A percentile compares a stretch with the other conserved stretches of the same genome.
phyloP scores from a whole-genome alignment of 441 rosid species.

The Corymbia calophylla region DNA sequence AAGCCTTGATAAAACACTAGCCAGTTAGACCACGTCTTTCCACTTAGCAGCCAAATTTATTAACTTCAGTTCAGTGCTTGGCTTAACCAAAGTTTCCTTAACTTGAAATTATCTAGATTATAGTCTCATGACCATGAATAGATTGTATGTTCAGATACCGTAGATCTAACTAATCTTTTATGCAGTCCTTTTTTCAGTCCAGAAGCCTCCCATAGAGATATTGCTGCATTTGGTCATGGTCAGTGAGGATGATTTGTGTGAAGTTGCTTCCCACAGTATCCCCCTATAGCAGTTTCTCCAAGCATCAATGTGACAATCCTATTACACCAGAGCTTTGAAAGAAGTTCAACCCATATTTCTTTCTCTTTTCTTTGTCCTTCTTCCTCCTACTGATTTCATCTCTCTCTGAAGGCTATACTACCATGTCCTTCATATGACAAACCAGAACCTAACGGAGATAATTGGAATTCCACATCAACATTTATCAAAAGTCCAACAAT shows the following conservation, averaged over 20 bases:
- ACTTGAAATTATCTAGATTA: background rate
- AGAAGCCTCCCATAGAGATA: background rate
- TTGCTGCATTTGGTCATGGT: background rate
- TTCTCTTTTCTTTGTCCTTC: background rate
- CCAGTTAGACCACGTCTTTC: background rate
- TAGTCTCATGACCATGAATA: background rate
- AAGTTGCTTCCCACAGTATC: background rate
- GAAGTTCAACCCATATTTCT: background rate
- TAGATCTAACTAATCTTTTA: background rate
- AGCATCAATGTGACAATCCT: background rate
- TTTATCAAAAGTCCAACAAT: background rate
- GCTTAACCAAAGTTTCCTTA: background rate
- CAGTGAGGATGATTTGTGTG: background rate
- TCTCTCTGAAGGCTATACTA: background rate
- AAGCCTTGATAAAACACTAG: background rate
- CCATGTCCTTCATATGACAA: background rate
- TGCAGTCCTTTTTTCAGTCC: background rate
- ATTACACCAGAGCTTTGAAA: background rate
- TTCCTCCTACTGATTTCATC: background rate
- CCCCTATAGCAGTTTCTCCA: background rate
- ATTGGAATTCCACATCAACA: background rate
- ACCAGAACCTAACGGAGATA: background rate
- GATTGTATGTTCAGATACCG: background rate
- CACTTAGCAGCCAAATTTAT: background rate
- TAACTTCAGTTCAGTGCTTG: background rate